A percentile compares a stretch with the other conserved stretches of the same genome.
Evolutionary conservation across 2,329 filamentous ascomycete genomes (phyloP).

Genomic region (Aspergillus ruber): DNA sequence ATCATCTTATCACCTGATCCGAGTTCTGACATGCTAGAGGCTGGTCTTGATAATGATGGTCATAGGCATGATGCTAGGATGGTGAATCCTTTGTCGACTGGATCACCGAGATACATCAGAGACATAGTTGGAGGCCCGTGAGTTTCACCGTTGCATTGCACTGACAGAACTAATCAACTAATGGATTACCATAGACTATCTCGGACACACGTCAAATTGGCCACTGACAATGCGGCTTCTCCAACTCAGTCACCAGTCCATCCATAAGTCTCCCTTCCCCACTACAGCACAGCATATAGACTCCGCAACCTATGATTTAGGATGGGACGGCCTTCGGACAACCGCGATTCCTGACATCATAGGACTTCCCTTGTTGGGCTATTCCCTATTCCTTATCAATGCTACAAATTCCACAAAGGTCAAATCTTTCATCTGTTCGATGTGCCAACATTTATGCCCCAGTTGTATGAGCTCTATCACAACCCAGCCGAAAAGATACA

Average conservation of each 20-base stretch:
- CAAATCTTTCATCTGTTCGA: constrained; percentile 51
- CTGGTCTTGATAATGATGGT: background rate
- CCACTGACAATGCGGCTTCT: constrained; percentile 48
- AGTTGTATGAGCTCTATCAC: constrained; percentile 38
- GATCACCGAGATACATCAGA: constrained; percentile 38
- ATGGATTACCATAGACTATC: constrained; percentile 26
- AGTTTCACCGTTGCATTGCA: constrained; percentile 11
- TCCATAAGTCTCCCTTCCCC: constrained; percentile 40
- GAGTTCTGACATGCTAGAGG: too few species aligned
- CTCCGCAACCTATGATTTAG: constrained; percentile 46
- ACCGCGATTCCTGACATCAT: constrained; percentile 10
- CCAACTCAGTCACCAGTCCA: constrained; percentile 43
- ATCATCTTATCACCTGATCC: too few species aligned
- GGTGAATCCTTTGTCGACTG: constrained; percentile 39
- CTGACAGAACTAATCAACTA: background rate
- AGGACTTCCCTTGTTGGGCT: constrained; percentile 38
- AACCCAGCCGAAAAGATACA: constrained; percentile 19
- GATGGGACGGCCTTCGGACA: constrained; percentile 42
- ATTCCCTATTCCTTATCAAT: constrained; percentile 47
- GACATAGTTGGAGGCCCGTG: constrained; percentile 39
- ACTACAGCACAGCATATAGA: constrained; percentile 45
- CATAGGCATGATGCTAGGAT: constrained; percentile 17
- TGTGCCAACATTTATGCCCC: constrained; percentile 45
- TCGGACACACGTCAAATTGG: constrained; percentile 54
- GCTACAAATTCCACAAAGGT: constrained; percentile 51